Percentiles rank a stretch among this genome's conserved stretches.
Evolutionary conservation across 2,329 filamentous ascomycete species (phyloP).

Genomic region (Colletotrichum sp.): DNA sequence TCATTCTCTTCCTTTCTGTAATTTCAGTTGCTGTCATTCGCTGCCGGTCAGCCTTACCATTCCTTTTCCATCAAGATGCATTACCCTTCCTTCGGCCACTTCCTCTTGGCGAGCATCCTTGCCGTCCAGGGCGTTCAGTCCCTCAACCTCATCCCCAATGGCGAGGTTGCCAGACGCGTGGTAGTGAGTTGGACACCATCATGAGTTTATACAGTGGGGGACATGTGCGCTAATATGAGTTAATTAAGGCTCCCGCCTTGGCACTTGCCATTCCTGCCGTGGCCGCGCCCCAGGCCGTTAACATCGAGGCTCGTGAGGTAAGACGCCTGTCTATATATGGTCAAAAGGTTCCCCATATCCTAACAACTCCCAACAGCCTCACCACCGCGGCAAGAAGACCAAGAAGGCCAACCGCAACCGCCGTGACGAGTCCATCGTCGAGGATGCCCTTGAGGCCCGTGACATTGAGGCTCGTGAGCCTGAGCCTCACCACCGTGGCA

Average conservation of each 20-base stretch:
- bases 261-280: slow-evolving; percentile 17
- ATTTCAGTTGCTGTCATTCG: slow-evolving; percentile 20
- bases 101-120: slow-evolving; percentile 22
- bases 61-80: slow-evolving; percentile 19
- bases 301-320: slow-evolving; percentile 22
- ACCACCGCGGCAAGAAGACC: slow-evolving; percentile 18
- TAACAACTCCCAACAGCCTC: slow-evolving; percentile 16
- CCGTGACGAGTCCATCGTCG: neutral
- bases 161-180: slow-evolving; percentile 13
- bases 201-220: neutral
- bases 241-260: slow-evolving; percentile 11
- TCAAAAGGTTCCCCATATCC: neutral
- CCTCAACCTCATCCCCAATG: slow-evolving; percentile 1
- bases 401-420: slow-evolving; percentile 11
- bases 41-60: slow-evolving; percentile 21
- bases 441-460: slow-evolving; percentile 19
- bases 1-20: slow-evolving; percentile 7
- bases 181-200: slow-evolving; percentile 6
- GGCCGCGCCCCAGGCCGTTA: slow-evolving; percentile 5
- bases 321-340: neutral
- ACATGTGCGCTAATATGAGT: neutral
- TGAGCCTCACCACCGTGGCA: slow-evolving; percentile 18
- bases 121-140: slow-evolving; percentile 17
- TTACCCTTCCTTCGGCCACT: slow-evolving; percentile 14
- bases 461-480: slow-evolving; percentile 22